phyloP scores from a whole-genome alignment of 2,329 filamentous ascomycete species.

The Calonectria pauciramosa region DNA sequence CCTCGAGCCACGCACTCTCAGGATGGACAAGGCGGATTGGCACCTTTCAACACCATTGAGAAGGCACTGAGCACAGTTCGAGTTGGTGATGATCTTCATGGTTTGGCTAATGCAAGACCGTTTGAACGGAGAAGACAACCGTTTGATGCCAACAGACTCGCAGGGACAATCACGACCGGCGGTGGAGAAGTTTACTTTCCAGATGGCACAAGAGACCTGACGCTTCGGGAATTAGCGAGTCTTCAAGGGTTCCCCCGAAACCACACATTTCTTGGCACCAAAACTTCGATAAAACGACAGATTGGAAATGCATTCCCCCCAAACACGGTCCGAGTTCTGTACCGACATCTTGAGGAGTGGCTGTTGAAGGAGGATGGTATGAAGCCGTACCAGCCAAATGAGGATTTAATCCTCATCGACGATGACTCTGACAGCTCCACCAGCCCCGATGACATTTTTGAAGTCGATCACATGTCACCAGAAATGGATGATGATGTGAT shows the following conservation, averaged over 20 bases:
- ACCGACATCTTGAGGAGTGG: conserved; percentile 62
- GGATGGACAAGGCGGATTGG: conserved; percentile 50
- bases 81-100: conserved; percentile 55
- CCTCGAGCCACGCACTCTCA: conserved; percentile 72
- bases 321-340: conserved; percentile 63
- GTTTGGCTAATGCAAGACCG: conserved; percentile 46
- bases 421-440: conserved; percentile 37
- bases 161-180: conserved; percentile 74
- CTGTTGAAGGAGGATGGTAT: conserved; percentile 60
- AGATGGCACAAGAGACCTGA: conserved; percentile 73
- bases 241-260: conserved; percentile 77
- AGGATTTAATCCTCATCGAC: conserved; percentile 43
- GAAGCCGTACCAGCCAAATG: conserved; percentile 26
- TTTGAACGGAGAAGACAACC: conserved; percentile 49
- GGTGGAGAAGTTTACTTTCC: conserved; percentile 76
- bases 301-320: conserved; percentile 87
- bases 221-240: conserved; percentile 75
- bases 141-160: conserved; percentile 64
- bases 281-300: conserved; percentile 67
- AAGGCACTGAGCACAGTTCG: conserved; percentile 56
- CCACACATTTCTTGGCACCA: conserved; percentile 68
- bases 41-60: conserved; percentile 60
- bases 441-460: conserved; percentile 14
- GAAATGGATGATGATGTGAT: conserved; percentile 43
- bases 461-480: conserved; percentile 29